A percentile compares a stretch with the other conserved stretches of the same genome.
Evolutionary conservation across 2,329 filamentous ascomycete genomes (phyloP).

Genomic region (Colletotrichum abscissum): DNA sequence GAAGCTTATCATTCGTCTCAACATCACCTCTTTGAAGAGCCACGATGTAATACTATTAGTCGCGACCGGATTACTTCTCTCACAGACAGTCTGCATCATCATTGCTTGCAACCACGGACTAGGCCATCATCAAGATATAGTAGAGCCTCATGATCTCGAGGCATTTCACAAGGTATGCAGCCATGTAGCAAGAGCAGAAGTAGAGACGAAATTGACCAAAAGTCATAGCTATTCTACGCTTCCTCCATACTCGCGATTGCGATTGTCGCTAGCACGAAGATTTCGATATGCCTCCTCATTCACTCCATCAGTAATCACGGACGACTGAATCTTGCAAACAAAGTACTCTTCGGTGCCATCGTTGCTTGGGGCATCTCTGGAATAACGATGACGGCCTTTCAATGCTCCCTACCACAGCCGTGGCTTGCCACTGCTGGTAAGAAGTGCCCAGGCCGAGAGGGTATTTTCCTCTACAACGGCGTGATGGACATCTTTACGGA

Average conservation of each 20-base stretch:
- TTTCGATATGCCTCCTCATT: background rate
- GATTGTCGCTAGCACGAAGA: background rate
- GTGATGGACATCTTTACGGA: background rate
- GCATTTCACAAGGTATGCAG: background rate
- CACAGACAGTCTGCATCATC: background rate
- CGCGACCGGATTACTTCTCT: background rate
- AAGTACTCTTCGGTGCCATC: background rate
- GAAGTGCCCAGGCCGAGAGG: background rate
- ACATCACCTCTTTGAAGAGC: conserved; percentile 7
- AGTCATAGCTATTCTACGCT: background rate
- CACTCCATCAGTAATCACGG: conserved; percentile 17
- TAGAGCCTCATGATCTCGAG: background rate
- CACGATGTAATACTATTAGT: background rate
- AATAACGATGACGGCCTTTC: background rate
- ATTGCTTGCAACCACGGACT: background rate
- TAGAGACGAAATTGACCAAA: background rate
- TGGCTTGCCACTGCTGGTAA: background rate
- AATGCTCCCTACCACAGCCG: conserved; percentile 4
- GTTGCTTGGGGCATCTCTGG: background rate
- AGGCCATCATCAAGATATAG: background rate
- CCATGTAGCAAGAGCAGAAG: background rate
- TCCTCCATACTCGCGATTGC: background rate
- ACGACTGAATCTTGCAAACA: background rate
- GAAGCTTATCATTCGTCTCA: conserved; percentile 11
- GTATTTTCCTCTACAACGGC: conserved; percentile 1